Conservation (phyloP, 78 protist genomes). For the Dictyostelium purpureum region DNA sequence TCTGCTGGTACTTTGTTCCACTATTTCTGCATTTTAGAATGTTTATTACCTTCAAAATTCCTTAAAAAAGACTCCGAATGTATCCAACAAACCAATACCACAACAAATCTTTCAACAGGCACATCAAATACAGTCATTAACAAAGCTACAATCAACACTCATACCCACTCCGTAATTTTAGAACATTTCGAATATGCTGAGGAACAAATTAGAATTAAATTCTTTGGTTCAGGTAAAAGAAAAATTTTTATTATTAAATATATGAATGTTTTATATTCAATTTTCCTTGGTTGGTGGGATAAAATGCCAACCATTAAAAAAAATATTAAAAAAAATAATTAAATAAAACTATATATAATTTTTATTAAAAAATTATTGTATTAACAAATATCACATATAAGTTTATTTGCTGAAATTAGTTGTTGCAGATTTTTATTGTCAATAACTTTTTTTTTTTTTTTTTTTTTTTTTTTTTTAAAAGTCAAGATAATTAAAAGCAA, state of each 20-base stretch:
- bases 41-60: slow-evolving; percentile 27
- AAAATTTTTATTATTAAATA: slow-evolving; percentile 44
- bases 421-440: no score
- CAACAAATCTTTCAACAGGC: not conserved
- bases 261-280: slow-evolving; percentile 18
- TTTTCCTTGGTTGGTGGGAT: slow-evolving; percentile 59
- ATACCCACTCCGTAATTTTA: slow-evolving; percentile 33
- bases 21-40: slow-evolving; percentile 65
- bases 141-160: not conserved
- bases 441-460: no score
- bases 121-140: not conserved
- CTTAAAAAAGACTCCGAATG: not conserved
- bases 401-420: no score
- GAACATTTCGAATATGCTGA: slow-evolving; percentile 68
- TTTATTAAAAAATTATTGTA: not conserved
- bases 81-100: not conserved
- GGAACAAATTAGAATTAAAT: slow-evolving; percentile 38
- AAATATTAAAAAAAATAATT: not conserved
- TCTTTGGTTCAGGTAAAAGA: slow-evolving; percentile 46
- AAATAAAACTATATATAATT: not conserved
- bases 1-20: slow-evolving; percentile 60
- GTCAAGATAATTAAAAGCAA: no score
- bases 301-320: no score
- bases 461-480: no score
- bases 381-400: no score